These are phyloP conservation scores for Rhododendron molle DNA, from an alignment of 148 eudicot genomes.

Conservation along the genomic window DNA sequence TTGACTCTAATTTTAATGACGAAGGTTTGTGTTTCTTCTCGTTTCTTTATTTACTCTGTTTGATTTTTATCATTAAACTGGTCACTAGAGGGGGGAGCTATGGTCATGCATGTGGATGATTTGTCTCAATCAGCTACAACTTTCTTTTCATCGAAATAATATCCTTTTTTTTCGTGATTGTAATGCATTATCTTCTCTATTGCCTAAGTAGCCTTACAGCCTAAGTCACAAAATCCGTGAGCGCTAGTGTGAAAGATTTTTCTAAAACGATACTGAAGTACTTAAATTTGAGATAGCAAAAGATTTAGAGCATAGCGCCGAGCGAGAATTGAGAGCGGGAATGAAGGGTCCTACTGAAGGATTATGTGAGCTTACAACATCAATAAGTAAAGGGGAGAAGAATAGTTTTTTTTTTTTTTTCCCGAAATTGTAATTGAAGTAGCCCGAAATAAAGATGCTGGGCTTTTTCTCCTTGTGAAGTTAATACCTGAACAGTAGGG, in stretches of 20 bases:
- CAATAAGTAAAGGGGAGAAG: neutral
- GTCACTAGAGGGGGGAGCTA: neutral
- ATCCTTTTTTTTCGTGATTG: neutral
- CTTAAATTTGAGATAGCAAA: neutral
- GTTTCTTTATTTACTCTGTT: neutral
- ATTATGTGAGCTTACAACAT: neutral
- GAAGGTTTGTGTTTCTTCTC: constrained; percentile 47
- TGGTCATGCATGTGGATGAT: neutral
- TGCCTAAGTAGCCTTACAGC: neutral
- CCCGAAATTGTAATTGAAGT: neutral
- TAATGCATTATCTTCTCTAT: neutral
- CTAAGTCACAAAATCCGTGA: neutral
- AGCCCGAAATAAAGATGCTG: neutral
- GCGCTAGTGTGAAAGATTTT: neutral
- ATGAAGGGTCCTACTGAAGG: neutral
- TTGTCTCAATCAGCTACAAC: neutral
- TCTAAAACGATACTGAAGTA: neutral
- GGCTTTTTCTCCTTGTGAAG: neutral
- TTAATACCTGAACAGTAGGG: neutral
- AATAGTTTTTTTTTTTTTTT: neutral
- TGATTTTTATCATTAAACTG: neutral
- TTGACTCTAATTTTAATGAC: constrained; percentile 63
- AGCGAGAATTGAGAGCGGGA: neutral
- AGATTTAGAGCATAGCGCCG: neutral
- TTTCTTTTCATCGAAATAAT: neutral